Conservation (phyloP, 192 early-diverging fungal genomes). For the Entomortierella lignicola region DNA sequence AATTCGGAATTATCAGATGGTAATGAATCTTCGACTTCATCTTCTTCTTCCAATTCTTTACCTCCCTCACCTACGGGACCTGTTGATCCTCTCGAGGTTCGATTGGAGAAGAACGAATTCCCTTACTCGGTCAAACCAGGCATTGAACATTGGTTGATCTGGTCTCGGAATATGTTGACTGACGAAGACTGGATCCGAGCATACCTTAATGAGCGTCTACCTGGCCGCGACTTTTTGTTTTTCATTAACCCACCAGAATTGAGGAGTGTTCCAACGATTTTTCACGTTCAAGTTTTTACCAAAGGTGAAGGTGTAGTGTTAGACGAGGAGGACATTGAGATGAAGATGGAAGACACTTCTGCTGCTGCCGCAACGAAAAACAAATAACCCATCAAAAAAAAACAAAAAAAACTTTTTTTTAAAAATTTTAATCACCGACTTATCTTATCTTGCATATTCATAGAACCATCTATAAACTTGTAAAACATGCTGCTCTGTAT, state of each 20-base stretch:
- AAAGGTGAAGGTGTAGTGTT: conserved; percentile 49
- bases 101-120: conserved; percentile 48
- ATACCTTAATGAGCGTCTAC: conserved; percentile 41
- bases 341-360: conserved; percentile 24
- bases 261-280: conserved; percentile 41
- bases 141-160: conserved; percentile 53
- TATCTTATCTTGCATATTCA: too few relatives aligned
- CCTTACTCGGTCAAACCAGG: conserved; percentile 46
- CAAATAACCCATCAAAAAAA: too few relatives aligned
- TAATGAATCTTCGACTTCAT: conserved; percentile 36
- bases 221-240: conserved; percentile 39
- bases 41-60: conserved; percentile 6
- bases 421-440: too few relatives aligned
- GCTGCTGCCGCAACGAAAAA: background rate
- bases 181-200: conserved; percentile 47
- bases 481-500: too few relatives aligned
- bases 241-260: conserved; percentile 52
- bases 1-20: conserved; percentile 16
- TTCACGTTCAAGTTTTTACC: conserved; percentile 49
- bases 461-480: too few relatives aligned
- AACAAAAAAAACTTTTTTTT: too few relatives aligned
- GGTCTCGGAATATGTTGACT: conserved; percentile 32
- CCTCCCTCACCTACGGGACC: conserved; percentile 38
- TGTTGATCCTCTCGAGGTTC: conserved; percentile 36
- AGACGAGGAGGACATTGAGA: conserved; percentile 48